These are phyloP conservation scores for Polytrichum commune DNA, from an alignment of 225 moss, liverwort and hornwort species.

Conservation along the genomic window DNA sequence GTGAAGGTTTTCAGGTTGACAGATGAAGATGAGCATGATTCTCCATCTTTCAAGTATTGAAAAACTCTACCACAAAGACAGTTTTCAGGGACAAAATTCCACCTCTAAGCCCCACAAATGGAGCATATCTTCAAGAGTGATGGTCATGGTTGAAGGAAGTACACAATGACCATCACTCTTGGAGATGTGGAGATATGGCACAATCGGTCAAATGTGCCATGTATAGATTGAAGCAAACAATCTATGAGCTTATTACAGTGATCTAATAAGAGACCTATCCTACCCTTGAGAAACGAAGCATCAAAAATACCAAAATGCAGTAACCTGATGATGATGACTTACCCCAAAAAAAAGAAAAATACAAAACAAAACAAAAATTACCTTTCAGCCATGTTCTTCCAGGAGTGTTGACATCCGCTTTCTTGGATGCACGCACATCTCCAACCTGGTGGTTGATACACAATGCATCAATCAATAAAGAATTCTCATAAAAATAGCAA, in stretches of 20 bases:
- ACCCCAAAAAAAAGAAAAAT: too few species aligned
- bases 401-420: conserved; percentile 2
- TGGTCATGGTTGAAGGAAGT: neutral
- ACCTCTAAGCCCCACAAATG: too few species aligned
- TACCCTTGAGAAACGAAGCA: neutral
- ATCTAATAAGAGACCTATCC: neutral
- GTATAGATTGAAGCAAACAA: neutral
- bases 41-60: too few species aligned
- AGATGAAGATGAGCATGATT: too few species aligned
- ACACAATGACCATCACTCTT: too few species aligned
- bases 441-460: conserved; percentile 9
- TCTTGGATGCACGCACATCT: conserved; percentile 19
- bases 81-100: too few species aligned
- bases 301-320: neutral
- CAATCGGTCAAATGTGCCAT: too few species aligned
- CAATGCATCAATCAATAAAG: neutral
- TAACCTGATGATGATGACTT: neutral
- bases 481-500: neutral
- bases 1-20: too few species aligned
- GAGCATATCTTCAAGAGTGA: too few species aligned
- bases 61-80: too few species aligned
- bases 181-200: too few species aligned
- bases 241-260: neutral
- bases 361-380: too few species aligned
- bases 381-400: conserved; percentile 26